Evolutionary conservation across 148 eudicot species (phyloP).

Genomic region (Rhododendron henanense): DNA sequence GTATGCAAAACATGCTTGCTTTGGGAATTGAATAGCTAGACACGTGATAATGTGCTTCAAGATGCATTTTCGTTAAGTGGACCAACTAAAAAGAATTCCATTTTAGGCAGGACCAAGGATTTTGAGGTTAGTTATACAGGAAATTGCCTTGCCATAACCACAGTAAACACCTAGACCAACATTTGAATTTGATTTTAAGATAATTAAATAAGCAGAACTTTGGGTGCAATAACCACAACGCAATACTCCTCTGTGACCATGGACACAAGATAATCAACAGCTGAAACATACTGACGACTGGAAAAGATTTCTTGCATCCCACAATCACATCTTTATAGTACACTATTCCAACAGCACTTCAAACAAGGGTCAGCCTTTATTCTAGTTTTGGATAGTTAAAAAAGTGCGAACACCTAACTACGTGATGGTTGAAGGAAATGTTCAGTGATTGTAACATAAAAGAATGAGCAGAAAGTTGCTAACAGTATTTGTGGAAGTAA

Average conservation of each 20-base stretch:
- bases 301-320: not conserved
- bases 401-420: too few species aligned
- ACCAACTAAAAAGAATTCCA: not conserved
- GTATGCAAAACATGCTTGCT: not conserved
- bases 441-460: not conserved
- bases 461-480: not conserved
- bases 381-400: too few species aligned
- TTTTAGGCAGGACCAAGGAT: not conserved
- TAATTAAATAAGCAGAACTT: not conserved
- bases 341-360: too few species aligned
- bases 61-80: not conserved
- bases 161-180: not conserved
- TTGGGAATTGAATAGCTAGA: not conserved
- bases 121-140: not conserved
- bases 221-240: not conserved
- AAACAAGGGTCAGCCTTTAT: too few species aligned
- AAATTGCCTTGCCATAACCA: not conserved
- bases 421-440: not conserved
- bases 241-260: not conserved
- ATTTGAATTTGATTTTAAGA: conserved; percentile 4
- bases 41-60: not conserved
- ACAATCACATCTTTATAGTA: too few species aligned
- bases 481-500: not conserved
- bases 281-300: not conserved
- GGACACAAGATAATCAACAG: not conserved